These are phyloP conservation scores for Omphalotus olearius DNA, from an alignment of 1,284 basidiomycete species.

Conservation along the genomic window DNA sequence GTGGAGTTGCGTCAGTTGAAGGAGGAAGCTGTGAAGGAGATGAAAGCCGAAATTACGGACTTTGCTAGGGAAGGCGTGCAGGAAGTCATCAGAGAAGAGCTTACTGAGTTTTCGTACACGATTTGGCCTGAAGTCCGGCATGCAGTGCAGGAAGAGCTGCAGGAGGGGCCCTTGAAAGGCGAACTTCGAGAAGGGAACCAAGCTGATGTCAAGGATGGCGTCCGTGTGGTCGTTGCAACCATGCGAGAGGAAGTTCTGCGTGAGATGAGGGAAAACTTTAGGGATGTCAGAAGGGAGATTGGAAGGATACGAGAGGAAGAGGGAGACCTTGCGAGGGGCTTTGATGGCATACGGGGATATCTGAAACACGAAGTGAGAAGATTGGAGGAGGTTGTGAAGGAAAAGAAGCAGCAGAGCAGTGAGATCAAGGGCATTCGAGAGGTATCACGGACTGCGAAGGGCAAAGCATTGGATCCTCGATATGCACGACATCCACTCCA, in stretches of 20 bases:
- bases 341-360: neutral
- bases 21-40: conserved; percentile 1
- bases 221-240: neutral
- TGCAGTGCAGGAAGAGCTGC: neutral
- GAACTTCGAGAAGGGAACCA: neutral
- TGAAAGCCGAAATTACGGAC: neutral
- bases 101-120: neutral
- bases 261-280: neutral
- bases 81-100: neutral
- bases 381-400: neutral
- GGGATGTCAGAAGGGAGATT: neutral
- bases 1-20: conserved; percentile 1
- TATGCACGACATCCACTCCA: conserved; percentile 2
- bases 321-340: neutral
- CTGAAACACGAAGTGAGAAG: neutral
- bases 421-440: neutral
- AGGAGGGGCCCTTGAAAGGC: neutral
- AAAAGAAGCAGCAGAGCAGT: neutral
- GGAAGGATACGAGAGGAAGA: neutral
- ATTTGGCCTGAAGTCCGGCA: neutral
- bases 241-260: conserved; percentile 1
- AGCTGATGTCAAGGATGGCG: conserved; percentile 3
- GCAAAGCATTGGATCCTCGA: neutral
- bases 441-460: neutral
- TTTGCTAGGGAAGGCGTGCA: neutral